Evolutionary conservation across 768 basidiomycete species (phyloP).

Genomic region (Suillus ampliporus): DNA sequence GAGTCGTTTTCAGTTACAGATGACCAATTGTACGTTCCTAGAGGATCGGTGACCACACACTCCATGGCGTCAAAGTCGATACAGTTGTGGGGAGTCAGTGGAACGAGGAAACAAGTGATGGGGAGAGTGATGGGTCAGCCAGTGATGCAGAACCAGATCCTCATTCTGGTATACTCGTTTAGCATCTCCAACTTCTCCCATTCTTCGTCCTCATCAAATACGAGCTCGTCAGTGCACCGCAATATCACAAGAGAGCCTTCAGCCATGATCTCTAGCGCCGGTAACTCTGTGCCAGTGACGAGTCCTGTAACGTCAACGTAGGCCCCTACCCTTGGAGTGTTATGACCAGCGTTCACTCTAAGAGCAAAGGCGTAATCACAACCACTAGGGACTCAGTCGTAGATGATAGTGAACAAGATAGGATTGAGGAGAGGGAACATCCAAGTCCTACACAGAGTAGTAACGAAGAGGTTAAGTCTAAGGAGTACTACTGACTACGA

Average conservation of each 20-base stretch:
- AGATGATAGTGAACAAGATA: no score
- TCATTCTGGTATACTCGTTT: slow-evolving; percentile 66
- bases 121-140: slow-evolving; percentile 56
- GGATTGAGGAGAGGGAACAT: no score
- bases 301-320: slow-evolving; percentile 59
- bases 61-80: slow-evolving; percentile 67
- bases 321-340: no score
- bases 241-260: slow-evolving; percentile 41
- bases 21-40: slow-evolving; percentile 62
- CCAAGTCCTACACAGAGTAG: no score
- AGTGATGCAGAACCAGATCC: slow-evolving; percentile 68
- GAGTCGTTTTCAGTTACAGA: slow-evolving; percentile 54
- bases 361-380: no score
- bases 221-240: slow-evolving; percentile 50
- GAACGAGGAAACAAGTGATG: slow-evolving; percentile 69
- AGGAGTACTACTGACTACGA: no score
- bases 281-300: slow-evolving; percentile 67
- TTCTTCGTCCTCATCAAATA: slow-evolving; percentile 56
- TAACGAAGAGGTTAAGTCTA: no score
- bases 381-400: no score
- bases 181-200: slow-evolving; percentile 54
- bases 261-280: slow-evolving; percentile 48
- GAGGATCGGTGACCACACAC: slow-evolving; percentile 51
- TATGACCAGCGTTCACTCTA: no score
- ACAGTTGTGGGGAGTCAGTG: slow-evolving; percentile 52